Conservation (phyloP, 768 basidiomycete genomes). For the Lactarius sp. region DNA sequence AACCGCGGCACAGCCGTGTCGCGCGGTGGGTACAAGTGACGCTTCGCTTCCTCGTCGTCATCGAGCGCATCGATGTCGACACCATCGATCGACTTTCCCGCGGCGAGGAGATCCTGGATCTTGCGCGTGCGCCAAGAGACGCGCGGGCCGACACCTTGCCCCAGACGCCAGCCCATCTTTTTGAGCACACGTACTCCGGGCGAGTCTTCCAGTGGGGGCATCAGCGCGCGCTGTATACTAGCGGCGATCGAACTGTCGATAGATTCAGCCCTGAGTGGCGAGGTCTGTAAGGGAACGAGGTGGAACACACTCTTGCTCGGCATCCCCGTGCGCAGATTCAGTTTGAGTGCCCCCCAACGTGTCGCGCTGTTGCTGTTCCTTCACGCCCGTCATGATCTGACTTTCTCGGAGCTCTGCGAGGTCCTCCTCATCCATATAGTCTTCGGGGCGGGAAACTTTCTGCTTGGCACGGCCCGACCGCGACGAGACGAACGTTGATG, state of each 20-base stretch:
- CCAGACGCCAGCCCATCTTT: constrained; percentile 94
- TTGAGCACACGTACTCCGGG: constrained; percentile 80
- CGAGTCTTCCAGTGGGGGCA: constrained; percentile 73
- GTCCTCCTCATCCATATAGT: constrained; percentile 99
- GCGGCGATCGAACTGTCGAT: constrained; percentile 52
- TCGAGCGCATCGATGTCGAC: constrained; percentile 34
- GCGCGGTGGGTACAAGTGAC: constrained; percentile 81
- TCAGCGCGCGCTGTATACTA: constrained; percentile 59
- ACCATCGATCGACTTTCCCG: constrained; percentile 32
- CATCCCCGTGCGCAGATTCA: constrained; percentile 44
- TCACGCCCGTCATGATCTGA: constrained; percentile 53
- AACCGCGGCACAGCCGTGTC: constrained; percentile 65
- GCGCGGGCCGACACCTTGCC: constrained; percentile 91
- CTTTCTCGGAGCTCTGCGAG: constrained; percentile 74
- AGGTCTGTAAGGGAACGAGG: not conserved
- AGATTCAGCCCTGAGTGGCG: not conserved
- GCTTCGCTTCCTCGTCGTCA: constrained; percentile 76
- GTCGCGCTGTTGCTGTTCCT: constrained; percentile 70
- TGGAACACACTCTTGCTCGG: constrained; percentile 47
- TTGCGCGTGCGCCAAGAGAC: constrained; percentile 71
- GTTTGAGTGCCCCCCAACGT: constrained; percentile 55
- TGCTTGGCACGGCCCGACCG: constrained; percentile 66
- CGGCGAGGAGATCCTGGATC: constrained; percentile 56
- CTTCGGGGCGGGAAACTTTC: constrained; percentile 65
- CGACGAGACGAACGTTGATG: constrained; percentile 89